Evolutionary conservation across 1,139 yeast genomes (phyloP), one percentile per base, ranked within the genome.

Genomic region (Candida mesenterica): DNA sequence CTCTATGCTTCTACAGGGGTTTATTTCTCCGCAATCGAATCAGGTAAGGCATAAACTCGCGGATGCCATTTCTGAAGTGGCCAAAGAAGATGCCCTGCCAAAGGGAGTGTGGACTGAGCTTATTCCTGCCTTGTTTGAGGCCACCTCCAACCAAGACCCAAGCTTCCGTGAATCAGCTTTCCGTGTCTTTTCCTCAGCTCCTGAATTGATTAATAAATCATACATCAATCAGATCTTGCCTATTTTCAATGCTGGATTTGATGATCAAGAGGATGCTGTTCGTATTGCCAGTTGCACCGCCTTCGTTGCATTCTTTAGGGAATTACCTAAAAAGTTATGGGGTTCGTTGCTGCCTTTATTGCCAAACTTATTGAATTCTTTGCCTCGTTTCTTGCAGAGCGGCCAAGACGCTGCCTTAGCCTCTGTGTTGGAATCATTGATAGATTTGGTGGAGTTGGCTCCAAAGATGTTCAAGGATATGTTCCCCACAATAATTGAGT

Each of bases 41-140:
- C 77, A 74, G 44, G 90, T 89, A 24, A 81, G 97, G 57, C 97
- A 90, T 59, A 92, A 92, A 57, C 69, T 92, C 37, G 82, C 96
- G 4, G 98, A 92, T 65, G 95, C 96, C 4, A 85, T 92, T 38
- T 87, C 97, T 1, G 97, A 90, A 59, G 79, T 92, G 28, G 95
- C 96, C 3, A 81, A 79, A 48, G 79, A 74, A 32, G 86, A 79
- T 48, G 66, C 65, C 9, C 56, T 67, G 4, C 68, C 68, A 12
- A 67, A 68, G 17, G 75, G 72, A 2, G 61, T 70, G 10, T 90
- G 97, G 97, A 76, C 80, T 19, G 90, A 85, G 32, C 72, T 90
- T 32, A 63, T 88, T 31, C 89, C 88, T 33, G 79, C 89, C 1
- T 66, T 90, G 33, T 75, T 87, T 48, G 81, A 75, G 47, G 89